Evolutionary conservation across 1,284 basidiomycete species (phyloP).

Genomic region (Ustilago hordei): DNA sequence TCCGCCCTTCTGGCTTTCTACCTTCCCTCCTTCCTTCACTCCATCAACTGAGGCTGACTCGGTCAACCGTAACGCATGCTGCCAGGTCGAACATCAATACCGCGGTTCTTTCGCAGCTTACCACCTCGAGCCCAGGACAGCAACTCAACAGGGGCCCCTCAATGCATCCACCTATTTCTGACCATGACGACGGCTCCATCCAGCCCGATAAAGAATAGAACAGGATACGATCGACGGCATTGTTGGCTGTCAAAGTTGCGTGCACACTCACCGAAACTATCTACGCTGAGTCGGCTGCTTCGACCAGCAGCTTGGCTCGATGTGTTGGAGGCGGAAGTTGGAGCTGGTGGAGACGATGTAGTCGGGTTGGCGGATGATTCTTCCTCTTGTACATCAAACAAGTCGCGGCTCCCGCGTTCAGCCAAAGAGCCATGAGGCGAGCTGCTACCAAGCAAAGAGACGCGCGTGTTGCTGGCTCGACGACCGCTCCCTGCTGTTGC

Average conservation of each 20-base stretch:
- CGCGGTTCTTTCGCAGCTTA: too few species aligned
- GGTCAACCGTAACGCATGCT: too few species aligned
- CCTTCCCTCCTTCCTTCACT: too few species aligned
- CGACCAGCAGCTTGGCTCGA: conserved; percentile 18
- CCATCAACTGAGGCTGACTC: too few species aligned
- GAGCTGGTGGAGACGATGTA: conserved; percentile 7
- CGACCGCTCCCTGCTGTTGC: conserved; percentile 27
- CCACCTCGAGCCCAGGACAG: too few species aligned
- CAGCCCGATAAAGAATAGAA: too few species aligned
- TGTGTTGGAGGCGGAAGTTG: conserved; percentile 17
- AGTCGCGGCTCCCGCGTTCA: conserved; percentile 27
- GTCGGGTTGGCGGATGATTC: conserved; percentile 20
- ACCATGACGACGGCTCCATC: too few species aligned
- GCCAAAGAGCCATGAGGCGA: conserved; percentile 30
- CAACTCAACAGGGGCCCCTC: too few species aligned
- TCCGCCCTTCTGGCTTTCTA: too few species aligned
- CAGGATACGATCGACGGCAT: not conserved
- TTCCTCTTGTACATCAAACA: conserved; percentile 43
- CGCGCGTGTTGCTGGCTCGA: conserved; percentile 29
- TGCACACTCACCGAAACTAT: conserved; percentile 38
- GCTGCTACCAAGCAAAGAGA: conserved; percentile 32
- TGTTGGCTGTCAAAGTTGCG: not conserved
- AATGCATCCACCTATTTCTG: too few species aligned
- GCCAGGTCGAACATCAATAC: too few species aligned
- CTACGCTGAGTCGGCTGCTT: conserved; percentile 22